Conservation (phyloP, 2,329 filamentous ascomycete genomes). For the Rhexocercosporidium sp. region DNA sequence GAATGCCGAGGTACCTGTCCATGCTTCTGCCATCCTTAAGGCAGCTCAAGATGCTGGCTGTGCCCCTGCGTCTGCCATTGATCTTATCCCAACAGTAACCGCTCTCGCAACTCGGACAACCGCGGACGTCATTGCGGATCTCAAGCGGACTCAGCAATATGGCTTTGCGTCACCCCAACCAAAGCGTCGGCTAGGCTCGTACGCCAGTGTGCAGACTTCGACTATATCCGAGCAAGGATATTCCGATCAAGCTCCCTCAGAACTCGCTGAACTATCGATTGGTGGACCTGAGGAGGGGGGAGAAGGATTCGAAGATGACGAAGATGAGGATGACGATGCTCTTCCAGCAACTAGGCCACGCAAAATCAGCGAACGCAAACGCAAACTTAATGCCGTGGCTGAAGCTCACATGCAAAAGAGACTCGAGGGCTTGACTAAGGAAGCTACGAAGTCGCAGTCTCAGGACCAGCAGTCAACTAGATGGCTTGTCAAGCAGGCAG, state of each 20-base stretch:
- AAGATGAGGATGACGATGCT: constrained; percentile 30
- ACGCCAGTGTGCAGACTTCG: background rate
- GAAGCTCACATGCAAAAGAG: constrained; percentile 48
- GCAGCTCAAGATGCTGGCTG: constrained; percentile 9
- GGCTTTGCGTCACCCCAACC: background rate
- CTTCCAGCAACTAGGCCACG: constrained; percentile 43
- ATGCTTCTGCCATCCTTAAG: background rate
- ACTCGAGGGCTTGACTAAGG: constrained; percentile 35
- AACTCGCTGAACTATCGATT: background rate
- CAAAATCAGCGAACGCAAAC: constrained; percentile 53
- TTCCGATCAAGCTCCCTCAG: background rate
- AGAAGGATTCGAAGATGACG: constrained; percentile 30
- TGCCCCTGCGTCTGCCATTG: background rate
- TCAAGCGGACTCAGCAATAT: constrained; percentile 19
- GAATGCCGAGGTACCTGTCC: background rate
- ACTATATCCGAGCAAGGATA: background rate
- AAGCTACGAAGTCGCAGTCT: constrained; percentile 24
- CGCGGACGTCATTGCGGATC: constrained; percentile 40
- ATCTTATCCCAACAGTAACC: constrained; percentile 9
- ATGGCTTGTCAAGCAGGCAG: constrained; percentile 42
- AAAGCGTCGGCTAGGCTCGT: background rate
- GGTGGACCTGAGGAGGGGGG: constrained; percentile 26
- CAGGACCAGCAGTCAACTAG: constrained; percentile 39
- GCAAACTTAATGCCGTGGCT: constrained; percentile 56
- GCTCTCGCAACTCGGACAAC: constrained; percentile 35